Conservation (phyloP, 768 basidiomycete species). For the Flagelloscypha sp. region DNA sequence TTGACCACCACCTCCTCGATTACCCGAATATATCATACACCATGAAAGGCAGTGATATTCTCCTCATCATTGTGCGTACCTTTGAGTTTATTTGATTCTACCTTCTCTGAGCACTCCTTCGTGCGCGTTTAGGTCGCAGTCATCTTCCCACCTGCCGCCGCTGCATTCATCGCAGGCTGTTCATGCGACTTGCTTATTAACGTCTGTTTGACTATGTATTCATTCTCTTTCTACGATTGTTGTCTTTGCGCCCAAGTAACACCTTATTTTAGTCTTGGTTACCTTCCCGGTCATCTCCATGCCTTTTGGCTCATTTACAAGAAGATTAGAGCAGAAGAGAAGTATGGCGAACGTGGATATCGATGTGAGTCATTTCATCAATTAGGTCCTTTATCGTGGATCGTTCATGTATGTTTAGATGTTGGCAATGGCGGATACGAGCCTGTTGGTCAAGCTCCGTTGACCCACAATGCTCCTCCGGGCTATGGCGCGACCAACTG, state of each 20-base stretch:
- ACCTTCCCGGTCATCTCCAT: constrained; percentile 64
- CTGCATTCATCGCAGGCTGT: constrained; percentile 71
- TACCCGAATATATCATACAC: too few relatives aligned
- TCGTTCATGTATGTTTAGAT: constrained; percentile 10
- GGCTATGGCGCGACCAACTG: constrained; percentile 10
- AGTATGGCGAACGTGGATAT: constrained; percentile 71
- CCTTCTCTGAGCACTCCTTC: too few relatives aligned
- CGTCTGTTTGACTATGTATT: constrained; percentile 65
- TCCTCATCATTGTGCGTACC: too few relatives aligned
- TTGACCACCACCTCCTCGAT: too few relatives aligned
- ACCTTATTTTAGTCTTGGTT: constrained; percentile 50
- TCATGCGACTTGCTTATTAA: constrained; percentile 84
- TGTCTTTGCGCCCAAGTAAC: not conserved
- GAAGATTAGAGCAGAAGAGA: constrained; percentile 83
- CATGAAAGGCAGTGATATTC: too few relatives aligned
- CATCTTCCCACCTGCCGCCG: constrained; percentile 76
- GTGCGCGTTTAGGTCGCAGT: constrained; percentile 79
- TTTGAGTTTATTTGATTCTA: too few relatives aligned
- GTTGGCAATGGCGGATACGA: constrained; percentile 21
- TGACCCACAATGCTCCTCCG: constrained; percentile 13
- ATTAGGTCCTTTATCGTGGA: not conserved
- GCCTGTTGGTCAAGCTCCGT: constrained; percentile 14
- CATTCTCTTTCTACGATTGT: not conserved
- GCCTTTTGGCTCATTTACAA: constrained; percentile 88
- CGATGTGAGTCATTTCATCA: constrained; percentile 47